phyloP scores from a whole-genome alignment of 1,284 basidiomycete species.

The Mycena citricolor region DNA sequence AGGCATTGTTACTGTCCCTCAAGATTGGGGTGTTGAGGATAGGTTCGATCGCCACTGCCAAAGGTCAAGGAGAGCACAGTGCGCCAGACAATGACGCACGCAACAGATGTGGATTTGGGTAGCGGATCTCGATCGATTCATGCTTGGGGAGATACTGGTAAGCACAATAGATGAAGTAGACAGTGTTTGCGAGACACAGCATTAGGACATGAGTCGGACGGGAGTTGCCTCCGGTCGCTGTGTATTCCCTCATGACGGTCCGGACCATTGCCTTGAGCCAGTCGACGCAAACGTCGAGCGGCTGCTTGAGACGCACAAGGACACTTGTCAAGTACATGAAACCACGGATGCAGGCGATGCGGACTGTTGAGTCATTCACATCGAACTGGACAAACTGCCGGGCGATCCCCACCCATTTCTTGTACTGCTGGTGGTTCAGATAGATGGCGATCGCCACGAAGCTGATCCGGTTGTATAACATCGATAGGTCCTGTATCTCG shows the following conservation, averaged over 20 bases:
- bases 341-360: conserved; percentile 75
- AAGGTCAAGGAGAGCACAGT: neutral
- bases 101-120: conserved; percentile 18
- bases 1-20: conserved; percentile 11
- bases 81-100: conserved; percentile 8
- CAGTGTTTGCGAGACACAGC: conserved; percentile 21
- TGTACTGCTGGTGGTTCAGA: conserved; percentile 57
- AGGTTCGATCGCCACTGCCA: conserved; percentile 14
- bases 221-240: conserved; percentile 17
- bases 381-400: conserved; percentile 70
- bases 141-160: neutral
- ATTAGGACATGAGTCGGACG: conserved; percentile 20
- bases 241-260: conserved; percentile 60
- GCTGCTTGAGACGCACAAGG: conserved; percentile 57
- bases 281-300: conserved; percentile 54
- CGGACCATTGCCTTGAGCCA: conserved; percentile 72
- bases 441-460: conserved; percentile 77
- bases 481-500: conserved; percentile 63
- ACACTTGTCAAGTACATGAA: conserved; percentile 76
- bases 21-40: conserved; percentile 9
- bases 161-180: conserved; percentile 13
- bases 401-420: conserved; percentile 58
- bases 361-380: conserved; percentile 67
- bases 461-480: conserved; percentile 85
- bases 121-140: too few species aligned